Percentiles rank a stretch among this genome's conserved stretches.
phyloP scores from a whole-genome alignment of 331 rosid genomes.

The Rosa hybrid region DNA sequence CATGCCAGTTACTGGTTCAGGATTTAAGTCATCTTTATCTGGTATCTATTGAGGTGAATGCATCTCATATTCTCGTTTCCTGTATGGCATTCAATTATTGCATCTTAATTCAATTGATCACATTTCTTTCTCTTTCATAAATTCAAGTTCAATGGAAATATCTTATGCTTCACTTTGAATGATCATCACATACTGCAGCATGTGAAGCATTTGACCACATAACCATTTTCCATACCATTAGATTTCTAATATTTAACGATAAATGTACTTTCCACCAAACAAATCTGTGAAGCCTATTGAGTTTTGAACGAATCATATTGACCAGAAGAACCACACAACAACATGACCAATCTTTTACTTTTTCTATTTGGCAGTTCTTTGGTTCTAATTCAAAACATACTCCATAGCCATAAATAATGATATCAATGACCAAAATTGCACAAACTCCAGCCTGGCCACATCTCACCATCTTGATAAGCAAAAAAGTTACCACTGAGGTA shows the following conservation, averaged over 20 bases:
- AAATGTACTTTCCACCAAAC: slow-evolving; percentile 4
- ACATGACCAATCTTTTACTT: not conserved
- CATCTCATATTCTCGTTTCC: not conserved
- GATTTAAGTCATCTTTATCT: not conserved
- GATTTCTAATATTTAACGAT: not conserved
- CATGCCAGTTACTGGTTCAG: slow-evolving; percentile 11
- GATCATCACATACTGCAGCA: not conserved
- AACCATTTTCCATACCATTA: slow-evolving; percentile 1
- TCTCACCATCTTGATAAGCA: not conserved
- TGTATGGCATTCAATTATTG: not conserved
- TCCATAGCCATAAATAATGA: not conserved
- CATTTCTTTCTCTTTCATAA: not conserved
- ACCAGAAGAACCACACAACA: slow-evolving; percentile 1
- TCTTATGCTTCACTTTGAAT: not conserved
- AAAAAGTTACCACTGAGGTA: not conserved
- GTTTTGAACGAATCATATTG: not conserved
- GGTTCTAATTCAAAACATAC: not conserved
- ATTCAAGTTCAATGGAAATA: not conserved
- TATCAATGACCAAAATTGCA: not conserved
- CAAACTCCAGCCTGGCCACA: not conserved
- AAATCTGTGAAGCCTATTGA: not conserved
- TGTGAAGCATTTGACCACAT: not conserved
- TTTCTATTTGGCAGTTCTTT: not conserved
- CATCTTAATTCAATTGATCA: not conserved
- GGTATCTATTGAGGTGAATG: not conserved